Evolutionary conservation across 2,329 filamentous ascomycete species (phyloP).

Genomic region (Fusarium siculi): DNA sequence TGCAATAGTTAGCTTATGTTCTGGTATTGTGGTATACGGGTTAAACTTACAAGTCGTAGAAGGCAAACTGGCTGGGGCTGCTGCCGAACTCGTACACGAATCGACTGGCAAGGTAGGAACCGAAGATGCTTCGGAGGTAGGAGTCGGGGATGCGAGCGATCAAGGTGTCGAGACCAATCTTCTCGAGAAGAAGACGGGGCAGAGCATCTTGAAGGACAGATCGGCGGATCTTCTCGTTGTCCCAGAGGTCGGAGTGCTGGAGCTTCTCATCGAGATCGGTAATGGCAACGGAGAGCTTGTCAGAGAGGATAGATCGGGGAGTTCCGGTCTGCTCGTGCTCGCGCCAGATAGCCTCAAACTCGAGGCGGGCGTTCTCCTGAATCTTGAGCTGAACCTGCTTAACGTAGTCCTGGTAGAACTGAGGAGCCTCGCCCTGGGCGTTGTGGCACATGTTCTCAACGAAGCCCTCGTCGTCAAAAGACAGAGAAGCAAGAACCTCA

Average conservation of each 20-base stretch:
- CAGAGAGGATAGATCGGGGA: constrained; percentile 86
- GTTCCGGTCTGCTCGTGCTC: constrained; percentile 86
- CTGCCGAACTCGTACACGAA: constrained; percentile 98
- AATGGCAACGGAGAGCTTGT: constrained; percentile 90
- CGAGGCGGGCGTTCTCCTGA: constrained; percentile 87
- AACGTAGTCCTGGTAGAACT: constrained; percentile 95
- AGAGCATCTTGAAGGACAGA: constrained; percentile 87
- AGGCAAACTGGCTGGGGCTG: constrained; percentile 93
- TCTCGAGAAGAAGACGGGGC: constrained; percentile 82
- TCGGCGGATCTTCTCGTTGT: constrained; percentile 79
- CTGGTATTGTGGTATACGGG: neutral
- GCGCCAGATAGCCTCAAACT: constrained; percentile 98
- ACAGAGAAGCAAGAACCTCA: constrained; percentile 92
- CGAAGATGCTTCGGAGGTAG: constrained; percentile 95
- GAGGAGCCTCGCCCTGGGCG: constrained; percentile 74
- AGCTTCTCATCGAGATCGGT: constrained; percentile 97
- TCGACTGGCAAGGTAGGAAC: constrained; percentile 91
- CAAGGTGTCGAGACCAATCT: constrained; percentile 92
- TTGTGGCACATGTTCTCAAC: constrained; percentile 94
- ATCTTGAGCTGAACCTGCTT: constrained; percentile 91
- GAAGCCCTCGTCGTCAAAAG: constrained; percentile 91
- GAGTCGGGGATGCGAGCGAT: constrained; percentile 87
- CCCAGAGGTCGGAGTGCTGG: constrained; percentile 92
- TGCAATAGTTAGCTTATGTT: constrained; percentile 46
- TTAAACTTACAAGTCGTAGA: constrained; percentile 91